A percentile compares a stretch with the other conserved stretches of the same genome.
Evolutionary conservation across 345 rosid species (phyloP).

Genomic region (Salix koriyanagi): DNA sequence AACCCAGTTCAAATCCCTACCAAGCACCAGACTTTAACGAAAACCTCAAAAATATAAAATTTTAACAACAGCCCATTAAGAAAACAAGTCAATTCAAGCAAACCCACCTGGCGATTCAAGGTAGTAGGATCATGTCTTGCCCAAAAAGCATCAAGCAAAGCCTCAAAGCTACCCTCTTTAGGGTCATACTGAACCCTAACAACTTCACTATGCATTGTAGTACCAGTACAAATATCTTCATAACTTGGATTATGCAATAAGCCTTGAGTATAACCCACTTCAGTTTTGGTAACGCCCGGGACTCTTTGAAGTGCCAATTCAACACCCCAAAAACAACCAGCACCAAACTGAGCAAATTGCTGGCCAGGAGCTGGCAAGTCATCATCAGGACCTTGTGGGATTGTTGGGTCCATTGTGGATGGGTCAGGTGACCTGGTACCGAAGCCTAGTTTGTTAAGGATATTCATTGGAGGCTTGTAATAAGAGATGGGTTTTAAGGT

Average conservation of each 20-base stretch:
- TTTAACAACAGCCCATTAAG: background rate
- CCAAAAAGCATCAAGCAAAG: conserved; percentile 81
- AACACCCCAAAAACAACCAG: conserved; percentile 97
- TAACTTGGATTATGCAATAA: conserved; percentile 58
- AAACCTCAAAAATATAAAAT: background rate
- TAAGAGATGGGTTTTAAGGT: conserved; percentile 19
- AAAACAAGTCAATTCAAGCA: background rate
- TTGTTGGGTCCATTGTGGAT: conserved; percentile 49
- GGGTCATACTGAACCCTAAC: conserved; percentile 91
- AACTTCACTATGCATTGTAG: conserved; percentile 62
- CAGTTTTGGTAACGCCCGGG: conserved; percentile 72
- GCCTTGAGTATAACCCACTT: conserved; percentile 84
- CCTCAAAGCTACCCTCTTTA: conserved; percentile 58
- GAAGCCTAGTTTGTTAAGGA: conserved; percentile 80
- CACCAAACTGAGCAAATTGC: conserved; percentile 79
- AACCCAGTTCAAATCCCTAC: background rate
- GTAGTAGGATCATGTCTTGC: conserved; percentile 89
- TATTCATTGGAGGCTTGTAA: conserved; percentile 56
- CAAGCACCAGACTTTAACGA: background rate
- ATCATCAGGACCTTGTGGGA: conserved; percentile 68
- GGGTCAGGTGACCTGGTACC: conserved; percentile 50
- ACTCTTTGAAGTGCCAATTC: conserved; percentile 86
- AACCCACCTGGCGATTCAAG: conserved; percentile 79
- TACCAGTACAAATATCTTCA: conserved; percentile 73
- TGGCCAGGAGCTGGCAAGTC: conserved; percentile 72